Evolutionary conservation across 208 protist species (phyloP).

Genomic region (Polymyxa betae): DNA sequence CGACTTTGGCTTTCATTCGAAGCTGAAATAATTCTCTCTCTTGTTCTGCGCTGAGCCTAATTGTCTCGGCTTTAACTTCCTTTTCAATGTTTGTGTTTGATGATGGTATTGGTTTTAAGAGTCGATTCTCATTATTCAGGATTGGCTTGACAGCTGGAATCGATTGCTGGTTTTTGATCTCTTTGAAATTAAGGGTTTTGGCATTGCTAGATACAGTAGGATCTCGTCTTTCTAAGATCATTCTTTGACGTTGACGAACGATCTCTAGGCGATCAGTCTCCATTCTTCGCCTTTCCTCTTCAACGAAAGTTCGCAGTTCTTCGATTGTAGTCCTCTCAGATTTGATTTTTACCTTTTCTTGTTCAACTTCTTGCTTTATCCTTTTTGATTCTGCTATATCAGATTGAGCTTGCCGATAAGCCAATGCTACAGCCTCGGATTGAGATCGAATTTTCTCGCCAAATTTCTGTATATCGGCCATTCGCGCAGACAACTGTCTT

Average conservation of each 20-base stretch:
- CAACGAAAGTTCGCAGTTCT: background rate
- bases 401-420: background rate
- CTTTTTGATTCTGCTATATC: background rate
- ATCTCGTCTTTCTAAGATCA: slow-evolving; percentile 2
- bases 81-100: no score
- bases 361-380: background rate
- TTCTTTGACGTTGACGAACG: background rate
- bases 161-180: background rate
- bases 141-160: no score
- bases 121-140: no score
- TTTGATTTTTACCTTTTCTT: background rate
- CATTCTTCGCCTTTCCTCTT: background rate
- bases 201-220: background rate
- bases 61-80: no score
- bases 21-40: slow-evolving; percentile 39
- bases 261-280: background rate
- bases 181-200: background rate
- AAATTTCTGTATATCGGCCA: background rate
- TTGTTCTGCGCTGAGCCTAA: background rate
- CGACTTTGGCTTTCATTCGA: background rate
- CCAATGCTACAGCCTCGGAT: background rate
- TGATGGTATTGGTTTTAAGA: no score
- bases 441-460: background rate
- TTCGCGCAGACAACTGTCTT: background rate
- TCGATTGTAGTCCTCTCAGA: background rate